Evolutionary conservation across 2,329 filamentous ascomycete genomes (phyloP).

Genomic region (Claviceps digitariae): DNA sequence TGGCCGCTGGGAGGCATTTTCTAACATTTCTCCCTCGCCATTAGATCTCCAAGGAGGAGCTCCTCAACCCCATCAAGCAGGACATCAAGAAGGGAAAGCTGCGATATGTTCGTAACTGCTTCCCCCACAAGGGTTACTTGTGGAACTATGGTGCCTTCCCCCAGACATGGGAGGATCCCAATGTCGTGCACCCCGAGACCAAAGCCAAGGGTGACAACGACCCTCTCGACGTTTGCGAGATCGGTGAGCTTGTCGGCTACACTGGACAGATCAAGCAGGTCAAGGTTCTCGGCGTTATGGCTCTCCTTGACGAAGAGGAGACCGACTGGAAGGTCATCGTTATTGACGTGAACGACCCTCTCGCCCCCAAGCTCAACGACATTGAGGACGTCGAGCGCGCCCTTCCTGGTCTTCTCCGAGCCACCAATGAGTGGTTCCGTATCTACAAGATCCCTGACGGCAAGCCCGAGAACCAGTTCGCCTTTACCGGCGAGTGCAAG

Average conservation of each 20-base stretch:
- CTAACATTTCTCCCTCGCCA: constrained; percentile 11
- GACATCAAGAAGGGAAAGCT: constrained; percentile 99
- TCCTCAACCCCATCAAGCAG: constrained; percentile 98
- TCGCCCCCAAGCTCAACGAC: constrained; percentile 93
- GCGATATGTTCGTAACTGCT: constrained; percentile 98
- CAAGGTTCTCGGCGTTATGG: constrained; percentile 99
- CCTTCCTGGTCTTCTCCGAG: constrained; percentile 88
- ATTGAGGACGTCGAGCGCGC: constrained; percentile 98
- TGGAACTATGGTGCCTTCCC: constrained; percentile 99
- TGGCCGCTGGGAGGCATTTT: neutral
- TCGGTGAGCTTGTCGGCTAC: constrained; percentile 95
- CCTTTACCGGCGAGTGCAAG: constrained; percentile 99
- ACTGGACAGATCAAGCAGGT: constrained; percentile 97
- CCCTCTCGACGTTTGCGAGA: constrained; percentile 98
- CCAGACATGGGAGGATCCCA: constrained; percentile 98
- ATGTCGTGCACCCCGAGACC: constrained; percentile 90
- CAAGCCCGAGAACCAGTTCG: constrained; percentile 99
- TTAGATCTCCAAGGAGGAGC: constrained; percentile 96
- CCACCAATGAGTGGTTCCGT: constrained; percentile 99
- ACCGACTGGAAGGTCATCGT: constrained; percentile 99
- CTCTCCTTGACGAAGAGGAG: constrained; percentile 97
- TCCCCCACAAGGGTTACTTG: constrained; percentile 99
- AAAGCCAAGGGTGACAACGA: constrained; percentile 99
- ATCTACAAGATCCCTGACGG: constrained; percentile 99
- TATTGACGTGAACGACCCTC: constrained; percentile 94